These are phyloP conservation scores for Rubia yunnanensis DNA, from an alignment of 257 asterid species.

Conservation along the genomic window DNA sequence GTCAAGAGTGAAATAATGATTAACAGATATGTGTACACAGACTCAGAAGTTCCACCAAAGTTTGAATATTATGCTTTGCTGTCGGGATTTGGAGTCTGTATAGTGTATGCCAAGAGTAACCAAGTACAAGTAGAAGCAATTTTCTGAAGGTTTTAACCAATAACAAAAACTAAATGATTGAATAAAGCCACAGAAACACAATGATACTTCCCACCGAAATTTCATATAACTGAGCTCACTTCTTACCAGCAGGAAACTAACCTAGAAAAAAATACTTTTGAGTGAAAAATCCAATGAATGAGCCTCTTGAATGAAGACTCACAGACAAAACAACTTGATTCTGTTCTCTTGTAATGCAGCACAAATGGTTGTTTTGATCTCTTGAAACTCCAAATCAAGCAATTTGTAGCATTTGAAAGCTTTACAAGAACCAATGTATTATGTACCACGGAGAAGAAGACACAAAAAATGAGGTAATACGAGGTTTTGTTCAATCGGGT, in stretches of 20 bases:
- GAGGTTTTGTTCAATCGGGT: not conserved
- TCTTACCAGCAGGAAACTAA: not conserved
- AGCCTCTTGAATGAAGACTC: not conserved
- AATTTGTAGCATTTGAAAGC: not conserved
- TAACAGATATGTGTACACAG: not conserved
- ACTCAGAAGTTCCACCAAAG: not conserved
- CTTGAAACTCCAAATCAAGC: not conserved
- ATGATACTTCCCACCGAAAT: not conserved
- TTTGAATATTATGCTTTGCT: not conserved
- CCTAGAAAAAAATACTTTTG: not conserved
- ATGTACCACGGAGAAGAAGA: conserved; percentile 1
- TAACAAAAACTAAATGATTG: no score
- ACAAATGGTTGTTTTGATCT: not conserved
- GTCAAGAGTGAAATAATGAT: conserved; percentile 23
- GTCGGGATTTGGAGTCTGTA: not conserved
- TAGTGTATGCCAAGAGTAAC: no score
- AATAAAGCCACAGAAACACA: not conserved
- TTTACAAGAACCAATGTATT: not conserved
- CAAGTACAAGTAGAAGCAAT: no score
- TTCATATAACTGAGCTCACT: not conserved
- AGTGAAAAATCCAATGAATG: not conserved
- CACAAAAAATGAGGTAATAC: not conserved
- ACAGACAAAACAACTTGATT: not conserved
- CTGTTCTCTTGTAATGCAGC: not conserved
- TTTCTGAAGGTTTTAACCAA: no score